These are phyloP conservation scores for Eugenia klotzschiana DNA, from an alignment of 441 rosid genomes.

Conservation along the genomic window DNA sequence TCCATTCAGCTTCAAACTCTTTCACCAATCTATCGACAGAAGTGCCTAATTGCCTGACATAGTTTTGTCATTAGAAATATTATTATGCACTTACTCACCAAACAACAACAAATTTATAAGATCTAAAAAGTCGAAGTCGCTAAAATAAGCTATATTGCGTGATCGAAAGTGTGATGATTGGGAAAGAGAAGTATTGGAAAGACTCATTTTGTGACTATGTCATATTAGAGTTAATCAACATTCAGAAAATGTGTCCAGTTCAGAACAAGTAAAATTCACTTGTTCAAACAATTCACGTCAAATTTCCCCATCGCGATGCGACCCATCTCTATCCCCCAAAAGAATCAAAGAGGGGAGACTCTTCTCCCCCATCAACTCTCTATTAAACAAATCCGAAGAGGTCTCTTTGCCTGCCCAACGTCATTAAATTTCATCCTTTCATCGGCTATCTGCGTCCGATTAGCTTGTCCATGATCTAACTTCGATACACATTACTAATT, in stretches of 20 bases:
- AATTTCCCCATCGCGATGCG: background rate
- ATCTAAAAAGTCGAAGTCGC: background rate
- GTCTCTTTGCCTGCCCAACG: background rate
- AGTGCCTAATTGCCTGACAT: conserved; percentile 34
- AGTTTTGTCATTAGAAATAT: background rate
- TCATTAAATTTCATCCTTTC: background rate
- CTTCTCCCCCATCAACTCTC: background rate
- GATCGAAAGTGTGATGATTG: background rate
- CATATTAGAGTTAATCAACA: background rate
- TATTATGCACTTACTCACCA: background rate
- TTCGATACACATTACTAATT: background rate
- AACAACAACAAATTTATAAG: background rate
- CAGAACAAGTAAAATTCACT: background rate
- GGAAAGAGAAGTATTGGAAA: background rate
- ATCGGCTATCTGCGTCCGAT: background rate
- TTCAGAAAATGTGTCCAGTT: background rate
- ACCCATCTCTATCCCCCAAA: background rate
- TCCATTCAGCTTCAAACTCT: conserved; percentile 54
- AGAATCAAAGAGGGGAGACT: background rate
- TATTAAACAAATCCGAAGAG: background rate
- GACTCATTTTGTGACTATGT: background rate
- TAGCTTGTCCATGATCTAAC: background rate
- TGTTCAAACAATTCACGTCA: background rate
- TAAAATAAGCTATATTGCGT: background rate
- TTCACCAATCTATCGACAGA: conserved; percentile 27